Conservation (phyloP, 768 basidiomycete species). For the Mycena haematopus region DNA sequence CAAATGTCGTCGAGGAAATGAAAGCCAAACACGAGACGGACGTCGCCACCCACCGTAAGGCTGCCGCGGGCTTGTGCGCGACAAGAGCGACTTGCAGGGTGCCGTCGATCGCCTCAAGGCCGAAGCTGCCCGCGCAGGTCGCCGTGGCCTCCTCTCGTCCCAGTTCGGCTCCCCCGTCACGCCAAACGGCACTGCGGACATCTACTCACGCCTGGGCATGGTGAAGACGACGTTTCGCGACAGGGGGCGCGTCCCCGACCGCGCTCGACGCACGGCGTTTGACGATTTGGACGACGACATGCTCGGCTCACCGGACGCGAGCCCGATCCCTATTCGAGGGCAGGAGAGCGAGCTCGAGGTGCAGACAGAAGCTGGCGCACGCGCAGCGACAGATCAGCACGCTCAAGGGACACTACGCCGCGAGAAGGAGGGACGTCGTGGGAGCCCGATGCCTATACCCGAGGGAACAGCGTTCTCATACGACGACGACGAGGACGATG, state of each 20-base stretch:
- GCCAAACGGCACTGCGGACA: slow-evolving; percentile 56
- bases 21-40: slow-evolving; percentile 95
- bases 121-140: slow-evolving; percentile 69
- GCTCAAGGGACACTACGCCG: slow-evolving; percentile 79
- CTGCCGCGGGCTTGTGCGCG: slow-evolving; percentile 88
- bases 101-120: slow-evolving; percentile 77
- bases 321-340: slow-evolving; percentile 41
- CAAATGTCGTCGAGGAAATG: slow-evolving; percentile 68
- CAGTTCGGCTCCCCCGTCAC: slow-evolving; percentile 78
- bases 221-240: slow-evolving; percentile 75
- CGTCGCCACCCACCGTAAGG: slow-evolving; percentile 88
- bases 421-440: slow-evolving; percentile 81
- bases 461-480: slow-evolving; percentile 48
- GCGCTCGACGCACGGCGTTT: slow-evolving; percentile 57
- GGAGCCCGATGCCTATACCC: slow-evolving; percentile 52
- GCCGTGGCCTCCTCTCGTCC: slow-evolving; percentile 51
- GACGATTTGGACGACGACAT: slow-evolving; percentile 52
- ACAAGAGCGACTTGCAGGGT: slow-evolving; percentile 91
- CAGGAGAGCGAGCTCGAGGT: slow-evolving; percentile 71
- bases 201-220: slow-evolving; percentile 64
- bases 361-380: slow-evolving; percentile 79
- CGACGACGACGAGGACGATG: slow-evolving; percentile 55
- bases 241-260: slow-evolving; percentile 65
- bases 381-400: slow-evolving; percentile 87
- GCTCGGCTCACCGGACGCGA: slow-evolving; percentile 66